Conservation (phyloP, 305 asterid species). For the Fraxinus ornus region DNA sequence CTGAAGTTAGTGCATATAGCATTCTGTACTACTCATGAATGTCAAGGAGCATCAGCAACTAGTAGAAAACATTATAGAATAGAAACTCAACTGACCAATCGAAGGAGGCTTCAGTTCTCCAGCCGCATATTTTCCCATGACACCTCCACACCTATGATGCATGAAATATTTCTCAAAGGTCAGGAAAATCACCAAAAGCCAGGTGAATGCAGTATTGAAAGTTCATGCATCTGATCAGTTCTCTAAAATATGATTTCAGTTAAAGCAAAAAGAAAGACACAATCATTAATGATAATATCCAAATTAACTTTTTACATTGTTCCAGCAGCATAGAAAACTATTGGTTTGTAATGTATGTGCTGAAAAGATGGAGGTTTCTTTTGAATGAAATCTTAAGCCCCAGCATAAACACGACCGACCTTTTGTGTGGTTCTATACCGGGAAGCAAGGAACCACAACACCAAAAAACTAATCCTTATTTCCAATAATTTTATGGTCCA, state of each 20-base stretch:
- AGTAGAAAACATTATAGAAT: background rate
- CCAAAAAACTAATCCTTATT: background rate
- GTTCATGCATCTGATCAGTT: background rate
- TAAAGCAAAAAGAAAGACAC: background rate
- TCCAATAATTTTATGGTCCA: background rate
- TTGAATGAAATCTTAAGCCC: background rate
- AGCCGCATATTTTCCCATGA: conserved; percentile 96
- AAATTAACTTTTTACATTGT: background rate
- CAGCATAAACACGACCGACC: background rate
- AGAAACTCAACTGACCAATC: conserved; percentile 54
- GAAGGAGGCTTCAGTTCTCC: conserved; percentile 97
- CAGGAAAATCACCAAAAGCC: background rate
- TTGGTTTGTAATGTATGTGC: background rate
- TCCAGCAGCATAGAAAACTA: background rate
- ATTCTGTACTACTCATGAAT: background rate
- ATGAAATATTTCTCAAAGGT: background rate
- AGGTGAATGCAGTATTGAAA: conserved; percentile 12
- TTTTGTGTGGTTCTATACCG: background rate
- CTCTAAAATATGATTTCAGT: background rate
- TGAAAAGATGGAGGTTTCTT: background rate
- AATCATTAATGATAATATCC: background rate
- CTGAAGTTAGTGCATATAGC: background rate
- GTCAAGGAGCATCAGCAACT: background rate
- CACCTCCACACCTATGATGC: conserved; percentile 91
- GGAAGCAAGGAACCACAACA: background rate